Base-by-base conservation (phyloP, 116 monocot genomes). In the Zostera marina region DNA sequence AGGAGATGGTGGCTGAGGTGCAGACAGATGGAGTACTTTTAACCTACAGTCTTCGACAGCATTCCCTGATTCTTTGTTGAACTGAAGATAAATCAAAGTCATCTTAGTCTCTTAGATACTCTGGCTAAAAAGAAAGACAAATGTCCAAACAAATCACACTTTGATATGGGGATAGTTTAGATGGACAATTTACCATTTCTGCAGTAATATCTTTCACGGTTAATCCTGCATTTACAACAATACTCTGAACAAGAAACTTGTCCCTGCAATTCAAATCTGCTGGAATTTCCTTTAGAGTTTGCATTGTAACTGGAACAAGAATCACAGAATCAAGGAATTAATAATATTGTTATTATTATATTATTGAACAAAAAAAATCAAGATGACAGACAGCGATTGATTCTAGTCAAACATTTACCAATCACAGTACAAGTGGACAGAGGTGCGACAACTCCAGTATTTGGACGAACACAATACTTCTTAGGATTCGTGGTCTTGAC, bases 401-500 rank as follows among this genome's bases (percentile, higher is more conserved):
- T 8, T 11, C 5, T 3, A 13, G 22, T 23, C 47, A 8, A 26
- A 23, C 41, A 22, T 23, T 9, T 74, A 90, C 85, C 81, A 44
- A 77, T 52, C 19, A 91, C 79, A 68, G 79, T 81, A 56, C 81
- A 77, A 8, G 79, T 72, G 10, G 81, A 79, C 60, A 70, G 70
- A 24, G 91, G 85, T 40, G 14, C 16, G 22, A 91, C 63, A 44
- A 85, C 66, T 11, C 91, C 91, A n/a, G 78, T 85, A 72, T 91
- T 91, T 4, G 85, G 91, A 56, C 91, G 66, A 10, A 91, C 85
- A 41, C 81, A 85, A 61, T 91, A 91, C 71, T 91, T 91, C 64
- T 82, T 91, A 20, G 91, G 91, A 65, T 77, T 91, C 15, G 91
- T 91, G 12, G 85, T 91, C 63, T 91, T 91, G 14, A 90, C 90